Evolutionary conservation across 768 basidiomycete species (phyloP), one percentile per base, ranked within the genome.

Genomic region (Suillus lakei): DNA sequence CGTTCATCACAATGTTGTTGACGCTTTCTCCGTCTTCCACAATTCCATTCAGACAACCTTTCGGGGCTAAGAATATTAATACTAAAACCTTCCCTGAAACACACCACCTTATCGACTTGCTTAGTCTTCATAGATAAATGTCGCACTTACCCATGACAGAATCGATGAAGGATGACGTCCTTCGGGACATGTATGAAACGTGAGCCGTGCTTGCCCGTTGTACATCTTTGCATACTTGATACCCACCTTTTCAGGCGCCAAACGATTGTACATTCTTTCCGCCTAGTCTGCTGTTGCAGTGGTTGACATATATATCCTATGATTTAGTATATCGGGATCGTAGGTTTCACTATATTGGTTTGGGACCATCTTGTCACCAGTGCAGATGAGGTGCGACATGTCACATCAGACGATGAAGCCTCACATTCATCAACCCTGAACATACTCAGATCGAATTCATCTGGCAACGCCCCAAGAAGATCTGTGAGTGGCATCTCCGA

Each of bases 321-420:
- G 36, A 16, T 23, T 48, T 53, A 88, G 85, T 84, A 79, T 56
- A 76, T 87, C 39, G 85, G 83, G 15, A 77, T 87, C 36, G 82
- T 78, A 5, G 80, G 83, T 67, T 85, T 83, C 69, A 79, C 80
- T 0, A 72, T 84, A 23, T 73, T 87, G 13, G 66, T 87, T 15
- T 86, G 83, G 75, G 79, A 80, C 51, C 79, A 79, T 53, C 59
- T 77, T 32, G 51, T 80, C 39, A 74, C 78, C 2, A 69, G 77
- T 28, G 63, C 43, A 2, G 79, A 80, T 34, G 76, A 78, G 69
- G 73, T 79, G 50, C 18, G 73, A 58, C 63, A n/a, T n/a, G n/a
- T n/a, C n/a, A n/a, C n/a, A 28, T n/a, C 23, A 7, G 21, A 50
- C n/a, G 13, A 16, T 44, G 13, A 46, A 15, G 10, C n/a, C n/a